Percentiles rank a stretch among this genome's conserved stretches.
Evolutionary conservation across 2,329 filamentous ascomycete genomes (phyloP).

Genomic region (Aspergillus neoniger): DNA sequence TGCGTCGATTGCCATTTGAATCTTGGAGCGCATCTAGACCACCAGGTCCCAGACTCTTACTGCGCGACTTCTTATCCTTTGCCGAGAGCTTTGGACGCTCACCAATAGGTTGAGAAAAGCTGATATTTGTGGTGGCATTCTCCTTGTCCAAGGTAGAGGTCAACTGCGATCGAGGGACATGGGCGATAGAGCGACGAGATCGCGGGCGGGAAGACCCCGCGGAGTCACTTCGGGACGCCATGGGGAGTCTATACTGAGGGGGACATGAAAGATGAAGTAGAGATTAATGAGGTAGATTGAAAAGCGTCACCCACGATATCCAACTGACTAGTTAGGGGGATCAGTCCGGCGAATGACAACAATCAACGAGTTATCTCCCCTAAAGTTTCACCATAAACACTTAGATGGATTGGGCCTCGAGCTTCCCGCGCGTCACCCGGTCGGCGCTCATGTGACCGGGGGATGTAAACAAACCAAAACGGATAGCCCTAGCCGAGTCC

Average conservation of each 20-base stretch:
- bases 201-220: slow-evolving; percentile 37
- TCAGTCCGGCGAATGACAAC: not conserved
- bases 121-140: slow-evolving; percentile 71
- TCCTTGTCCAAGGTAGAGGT: slow-evolving; percentile 65
- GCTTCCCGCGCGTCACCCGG: slow-evolving; percentile 32
- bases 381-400: too few relatives aligned
- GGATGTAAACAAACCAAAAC: slow-evolving; percentile 47
- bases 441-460: slow-evolving; percentile 32
- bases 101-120: slow-evolving; percentile 42
- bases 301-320: too few relatives aligned
- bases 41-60: slow-evolving; percentile 94
- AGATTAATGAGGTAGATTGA: not conserved
- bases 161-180: slow-evolving; percentile 56
- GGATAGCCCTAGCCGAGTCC: slow-evolving; percentile 44
- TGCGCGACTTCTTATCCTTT: slow-evolving; percentile 70
- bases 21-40: slow-evolving; percentile 80
- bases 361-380: not conserved
- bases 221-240: slow-evolving; percentile 40
- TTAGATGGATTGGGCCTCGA: not conserved
- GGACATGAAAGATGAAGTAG: slow-evolving; percentile 17
- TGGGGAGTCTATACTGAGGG: slow-evolving; percentile 16
- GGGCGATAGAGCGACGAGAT: slow-evolving; percentile 72
- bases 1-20: slow-evolving; percentile 73
- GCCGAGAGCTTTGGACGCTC: slow-evolving; percentile 40
- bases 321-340: too few relatives aligned